A percentile compares a stretch with the other conserved stretches of the same genome.
Conservation (phyloP, 1,284 basidiomycete genomes). For the Ceratobasidium sp. region DNA sequence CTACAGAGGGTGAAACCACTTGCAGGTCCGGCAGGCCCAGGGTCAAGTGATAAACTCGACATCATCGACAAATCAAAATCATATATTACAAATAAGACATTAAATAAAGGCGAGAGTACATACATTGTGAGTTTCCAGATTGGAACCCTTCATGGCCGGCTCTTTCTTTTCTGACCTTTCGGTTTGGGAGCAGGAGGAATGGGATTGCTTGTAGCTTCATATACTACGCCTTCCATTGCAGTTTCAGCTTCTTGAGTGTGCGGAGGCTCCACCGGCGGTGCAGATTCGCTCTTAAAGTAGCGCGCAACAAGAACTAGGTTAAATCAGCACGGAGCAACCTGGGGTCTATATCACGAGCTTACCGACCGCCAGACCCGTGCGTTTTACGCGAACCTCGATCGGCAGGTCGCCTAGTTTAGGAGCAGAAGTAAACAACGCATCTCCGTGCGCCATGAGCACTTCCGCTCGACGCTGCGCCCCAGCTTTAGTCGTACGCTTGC, state of each 20-base stretch:
- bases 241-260: not conserved
- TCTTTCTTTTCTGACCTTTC: constrained; percentile 1
- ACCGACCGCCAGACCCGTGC: constrained; percentile 32
- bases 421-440: constrained; percentile 11
- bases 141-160: not conserved
- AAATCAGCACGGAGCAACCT: not conserved
- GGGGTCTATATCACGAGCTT: not conserved
- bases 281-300: not conserved
- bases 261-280: not conserved
- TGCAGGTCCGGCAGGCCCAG: no score
- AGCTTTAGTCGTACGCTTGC: constrained; percentile 25
- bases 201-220: not conserved
- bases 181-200: not conserved
- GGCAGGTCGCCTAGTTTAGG: constrained; percentile 14
- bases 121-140: no score
- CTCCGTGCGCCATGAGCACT: constrained; percentile 37
- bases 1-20: no score
- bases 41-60: no score
- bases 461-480: constrained; percentile 20
- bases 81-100: constrained; percentile 6
- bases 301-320: constrained; percentile 9
- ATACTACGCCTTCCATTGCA: constrained; percentile 13
- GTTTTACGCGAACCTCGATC: constrained; percentile 37
- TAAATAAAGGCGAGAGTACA: no score
- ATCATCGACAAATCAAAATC: not conserved